A percentile compares a stretch with the other conserved stretches of the same genome.
phyloP scores from a whole-genome alignment of 2,329 filamentous ascomycete species.

The Sordariomycetes sp. region DNA sequence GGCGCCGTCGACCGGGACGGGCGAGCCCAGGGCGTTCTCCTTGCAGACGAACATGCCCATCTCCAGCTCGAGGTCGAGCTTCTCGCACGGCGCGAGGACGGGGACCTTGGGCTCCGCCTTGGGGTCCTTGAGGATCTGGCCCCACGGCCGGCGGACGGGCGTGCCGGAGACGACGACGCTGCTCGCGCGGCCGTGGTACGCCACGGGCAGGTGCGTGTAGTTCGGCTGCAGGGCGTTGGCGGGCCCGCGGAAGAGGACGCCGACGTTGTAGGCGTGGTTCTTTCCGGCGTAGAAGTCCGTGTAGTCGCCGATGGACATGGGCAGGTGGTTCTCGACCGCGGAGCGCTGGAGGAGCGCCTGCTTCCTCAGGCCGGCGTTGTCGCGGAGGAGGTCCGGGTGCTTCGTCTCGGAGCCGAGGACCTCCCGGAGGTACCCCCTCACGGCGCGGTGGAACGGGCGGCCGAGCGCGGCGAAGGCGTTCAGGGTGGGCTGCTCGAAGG shows the following conservation, averaged over 20 bases:
- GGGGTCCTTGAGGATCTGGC: conserved; percentile 39
- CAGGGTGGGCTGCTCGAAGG: conserved; percentile 33
- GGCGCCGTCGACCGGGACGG: conserved; percentile 22
- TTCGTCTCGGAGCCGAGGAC: conserved; percentile 40
- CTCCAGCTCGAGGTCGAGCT: conserved; percentile 61
- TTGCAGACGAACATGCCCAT: conserved; percentile 57
- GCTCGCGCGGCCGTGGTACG: conserved; percentile 62
- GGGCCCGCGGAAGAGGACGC: conserved; percentile 53
- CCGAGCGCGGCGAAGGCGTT: conserved; percentile 4
- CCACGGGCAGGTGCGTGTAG: conserved; percentile 63
- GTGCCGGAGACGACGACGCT: conserved; percentile 61
- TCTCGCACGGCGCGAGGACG: conserved; percentile 2
- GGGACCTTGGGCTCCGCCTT: conserved; percentile 1
- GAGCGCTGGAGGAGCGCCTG: conserved; percentile 16
- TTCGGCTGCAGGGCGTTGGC: conserved; percentile 59
- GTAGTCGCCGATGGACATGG: conserved; percentile 1
- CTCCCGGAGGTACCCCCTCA: conserved; percentile 54
- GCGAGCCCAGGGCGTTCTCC: conserved; percentile 28
- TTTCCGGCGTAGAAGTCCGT: not conserved
- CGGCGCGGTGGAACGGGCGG: conserved; percentile 34
- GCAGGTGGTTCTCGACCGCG: conserved; percentile 53
- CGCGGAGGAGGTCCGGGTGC: conserved; percentile 16
- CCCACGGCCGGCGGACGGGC: conserved; percentile 52
- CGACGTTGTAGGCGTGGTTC: not conserved
- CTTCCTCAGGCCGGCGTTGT: conserved; percentile 21